phyloP scores from a whole-genome alignment of 2,329 filamentous ascomycete species.

The Paecilomyces sp. region DNA sequence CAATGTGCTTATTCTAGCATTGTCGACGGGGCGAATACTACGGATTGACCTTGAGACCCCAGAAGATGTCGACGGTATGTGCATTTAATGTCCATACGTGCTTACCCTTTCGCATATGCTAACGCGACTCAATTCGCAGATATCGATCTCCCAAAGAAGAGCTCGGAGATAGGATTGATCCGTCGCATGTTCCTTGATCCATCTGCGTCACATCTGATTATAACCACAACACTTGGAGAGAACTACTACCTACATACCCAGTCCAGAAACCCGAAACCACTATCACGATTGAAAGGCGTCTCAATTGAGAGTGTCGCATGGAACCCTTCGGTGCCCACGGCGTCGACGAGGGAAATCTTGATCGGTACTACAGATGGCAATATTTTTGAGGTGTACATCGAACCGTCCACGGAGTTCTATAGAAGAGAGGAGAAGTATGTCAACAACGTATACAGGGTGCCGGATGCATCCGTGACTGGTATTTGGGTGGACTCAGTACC shows the following conservation, averaged over 20 bases:
- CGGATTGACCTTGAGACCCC: constrained; percentile 91
- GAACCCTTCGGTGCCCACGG: constrained; percentile 88
- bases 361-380: constrained; percentile 89
- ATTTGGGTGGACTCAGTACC: constrained; percentile 72
- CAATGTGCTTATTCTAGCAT: constrained; percentile 86
- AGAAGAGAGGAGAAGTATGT: constrained; percentile 89
- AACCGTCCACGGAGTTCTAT: constrained; percentile 91
- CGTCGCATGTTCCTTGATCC: constrained; percentile 96
- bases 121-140: constrained; percentile 47
- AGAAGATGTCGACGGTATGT: constrained; percentile 82
- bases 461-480: constrained; percentile 77
- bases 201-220: constrained; percentile 86
- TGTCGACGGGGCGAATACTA: constrained; percentile 86
- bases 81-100: background rate
- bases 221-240: constrained; percentile 85
- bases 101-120: constrained; percentile 5
- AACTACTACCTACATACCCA: constrained; percentile 98
- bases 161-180: constrained; percentile 85
- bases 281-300: constrained; percentile 78
- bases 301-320: constrained; percentile 85
- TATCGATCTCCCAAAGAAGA: constrained; percentile 92
- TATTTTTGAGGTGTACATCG: constrained; percentile 91
- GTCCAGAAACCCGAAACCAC: constrained; percentile 74
- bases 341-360: constrained; percentile 89
- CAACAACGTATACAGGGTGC: constrained; percentile 72